A percentile compares a stretch with the other conserved stretches of the same genome.
phyloP scores from a whole-genome alignment of 2,329 filamentous ascomycete genomes.

The Nemania diffusa region DNA sequence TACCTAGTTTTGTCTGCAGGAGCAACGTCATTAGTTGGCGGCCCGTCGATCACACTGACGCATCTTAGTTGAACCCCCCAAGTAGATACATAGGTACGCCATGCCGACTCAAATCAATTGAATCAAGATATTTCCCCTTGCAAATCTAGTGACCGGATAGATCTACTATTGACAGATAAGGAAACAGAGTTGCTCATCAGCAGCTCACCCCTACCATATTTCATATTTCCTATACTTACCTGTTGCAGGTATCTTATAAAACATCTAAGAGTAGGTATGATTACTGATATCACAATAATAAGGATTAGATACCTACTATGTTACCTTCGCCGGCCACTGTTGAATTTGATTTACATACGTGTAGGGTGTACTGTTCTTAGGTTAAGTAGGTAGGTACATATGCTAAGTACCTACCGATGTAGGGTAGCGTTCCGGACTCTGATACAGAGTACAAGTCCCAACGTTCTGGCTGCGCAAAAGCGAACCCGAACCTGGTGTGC shows the following conservation, averaged over 20 bases:
- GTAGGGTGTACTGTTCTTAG: background rate
- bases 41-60: conserved; percentile 29
- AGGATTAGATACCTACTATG: no score
- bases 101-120: conserved; percentile 3
- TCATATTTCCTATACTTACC: background rate
- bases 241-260: no score
- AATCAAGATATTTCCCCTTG: conserved; percentile 2
- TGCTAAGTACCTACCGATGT: no score
- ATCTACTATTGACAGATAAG: background rate
- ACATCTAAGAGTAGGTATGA: no score
- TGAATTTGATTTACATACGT: background rate
- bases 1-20: conserved; percentile 15
- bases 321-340: no score
- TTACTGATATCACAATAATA: no score
- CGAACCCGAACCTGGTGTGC: background rate
- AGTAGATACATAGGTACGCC: background rate
- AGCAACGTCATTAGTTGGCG: conserved; percentile 31
- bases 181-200: background rate
- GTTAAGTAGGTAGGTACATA: background rate
- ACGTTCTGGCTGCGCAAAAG: background rate
- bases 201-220: background rate
- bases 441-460: background rate
- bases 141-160: background rate
- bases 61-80: conserved; percentile 6
- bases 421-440: background rate